Conservation (phyloP, 768 basidiomycete species). For the Chiua virens region DNA sequence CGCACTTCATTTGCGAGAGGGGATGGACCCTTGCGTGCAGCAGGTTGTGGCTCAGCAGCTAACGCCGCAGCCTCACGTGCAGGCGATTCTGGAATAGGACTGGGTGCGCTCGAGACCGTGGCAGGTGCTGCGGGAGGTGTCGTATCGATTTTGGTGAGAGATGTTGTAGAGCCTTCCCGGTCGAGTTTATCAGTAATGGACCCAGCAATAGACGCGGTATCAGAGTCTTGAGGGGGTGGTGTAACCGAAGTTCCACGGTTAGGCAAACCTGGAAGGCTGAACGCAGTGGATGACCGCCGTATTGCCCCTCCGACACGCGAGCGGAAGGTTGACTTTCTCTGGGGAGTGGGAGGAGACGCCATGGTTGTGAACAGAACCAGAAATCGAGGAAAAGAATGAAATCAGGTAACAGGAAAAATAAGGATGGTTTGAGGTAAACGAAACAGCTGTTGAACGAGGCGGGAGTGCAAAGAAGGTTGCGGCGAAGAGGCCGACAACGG, state of each 20-base stretch:
- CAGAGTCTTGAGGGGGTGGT: slow-evolving; percentile 29
- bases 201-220: slow-evolving; percentile 23
- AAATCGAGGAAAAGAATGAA: slow-evolving; percentile 2
- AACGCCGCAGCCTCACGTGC: slow-evolving; percentile 52
- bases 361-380: slow-evolving; percentile 22
- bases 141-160: slow-evolving; percentile 36
- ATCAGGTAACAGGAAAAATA: slow-evolving; percentile 8
- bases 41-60: slow-evolving; percentile 28
- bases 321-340: slow-evolving; percentile 48
- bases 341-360: slow-evolving; percentile 30
- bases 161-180: slow-evolving; percentile 27
- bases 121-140: slow-evolving; percentile 25
- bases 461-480: slow-evolving; percentile 21
- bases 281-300: slow-evolving; percentile 59
- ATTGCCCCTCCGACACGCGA: slow-evolving; percentile 59
- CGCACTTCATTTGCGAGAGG: slow-evolving; percentile 38
- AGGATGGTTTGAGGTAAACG: slow-evolving; percentile 7
- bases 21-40: slow-evolving; percentile 38
- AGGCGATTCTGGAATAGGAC: slow-evolving; percentile 72
- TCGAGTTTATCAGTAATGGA: slow-evolving; percentile 31
- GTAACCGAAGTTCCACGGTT: slow-evolving; percentile 25
- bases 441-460: slow-evolving; percentile 10
- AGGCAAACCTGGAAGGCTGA: slow-evolving; percentile 41
- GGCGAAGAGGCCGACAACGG: slow-evolving; percentile 19
- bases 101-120: slow-evolving; percentile 39